These are phyloP conservation scores for Aegilops tauschii DNA, from an alignment of 176 grass and related monocot species.

Conservation along the genomic window DNA sequence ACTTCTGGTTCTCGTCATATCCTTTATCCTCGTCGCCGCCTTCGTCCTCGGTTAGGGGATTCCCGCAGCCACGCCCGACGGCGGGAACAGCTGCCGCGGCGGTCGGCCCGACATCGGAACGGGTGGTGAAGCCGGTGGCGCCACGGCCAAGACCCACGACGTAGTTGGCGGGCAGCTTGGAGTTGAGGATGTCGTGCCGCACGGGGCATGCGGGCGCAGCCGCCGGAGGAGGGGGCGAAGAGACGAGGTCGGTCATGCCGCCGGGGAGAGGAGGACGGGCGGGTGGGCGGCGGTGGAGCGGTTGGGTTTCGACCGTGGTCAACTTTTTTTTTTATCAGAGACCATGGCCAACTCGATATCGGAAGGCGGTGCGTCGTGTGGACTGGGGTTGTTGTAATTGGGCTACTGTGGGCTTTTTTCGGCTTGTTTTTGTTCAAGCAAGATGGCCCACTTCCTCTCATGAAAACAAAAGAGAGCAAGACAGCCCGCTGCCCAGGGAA, in stretches of 20 bases:
- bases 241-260: slow-evolving; percentile 29
- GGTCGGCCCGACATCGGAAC: slow-evolving; percentile 75
- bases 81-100: slow-evolving; percentile 21
- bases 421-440: no score
- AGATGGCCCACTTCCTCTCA: no score
- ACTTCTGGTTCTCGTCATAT: slow-evolving; percentile 84
- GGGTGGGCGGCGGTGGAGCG: no score
- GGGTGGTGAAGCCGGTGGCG: slow-evolving; percentile 80
- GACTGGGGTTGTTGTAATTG: no score
- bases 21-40: slow-evolving; percentile 76
- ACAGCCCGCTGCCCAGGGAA: no score
- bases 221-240: background rate
- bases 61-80: slow-evolving; percentile 65
- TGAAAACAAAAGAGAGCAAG: no score
- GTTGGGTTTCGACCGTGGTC: no score
- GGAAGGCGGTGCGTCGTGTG: no score
- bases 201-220: slow-evolving; percentile 21
- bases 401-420: no score
- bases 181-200: slow-evolving; percentile 74
- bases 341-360: no score
- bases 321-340: no score
- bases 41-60: slow-evolving; percentile 52
- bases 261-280: no score
- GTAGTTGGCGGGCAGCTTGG: slow-evolving; percentile 74
- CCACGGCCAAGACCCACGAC: slow-evolving; percentile 82